Conservation (phyloP, 768 basidiomycete species). For the Psilocybe cubensis region DNA sequence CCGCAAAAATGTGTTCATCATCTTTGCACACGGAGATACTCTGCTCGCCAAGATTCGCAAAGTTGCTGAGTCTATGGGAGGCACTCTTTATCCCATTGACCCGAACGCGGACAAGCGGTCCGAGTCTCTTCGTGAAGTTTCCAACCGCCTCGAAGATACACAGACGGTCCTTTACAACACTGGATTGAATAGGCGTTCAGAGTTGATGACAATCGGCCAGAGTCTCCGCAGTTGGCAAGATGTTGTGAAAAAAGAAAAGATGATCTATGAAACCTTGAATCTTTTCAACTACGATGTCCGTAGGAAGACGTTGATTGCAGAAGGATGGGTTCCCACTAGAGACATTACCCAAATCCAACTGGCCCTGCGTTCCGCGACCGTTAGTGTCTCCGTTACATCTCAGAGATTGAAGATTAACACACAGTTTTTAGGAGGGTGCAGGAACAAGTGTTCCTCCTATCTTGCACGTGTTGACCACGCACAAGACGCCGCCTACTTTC, state of each 20-base stretch:
- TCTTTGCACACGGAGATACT: conserved; percentile 95
- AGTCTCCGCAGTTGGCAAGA: conserved; percentile 89
- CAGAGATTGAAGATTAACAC: background rate
- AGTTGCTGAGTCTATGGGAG: conserved; percentile 99
- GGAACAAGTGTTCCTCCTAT: conserved; percentile 93
- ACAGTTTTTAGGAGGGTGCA: conserved; percentile 71
- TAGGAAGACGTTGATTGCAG: conserved; percentile 93
- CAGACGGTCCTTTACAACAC: conserved; percentile 91
- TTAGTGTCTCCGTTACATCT: conserved; percentile 36
- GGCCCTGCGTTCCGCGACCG: conserved; percentile 86
- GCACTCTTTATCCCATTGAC: conserved; percentile 95
- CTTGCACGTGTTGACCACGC: conserved; percentile 85
- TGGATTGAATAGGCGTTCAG: conserved; percentile 75
- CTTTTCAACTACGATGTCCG: conserved; percentile 93
- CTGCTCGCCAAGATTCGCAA: conserved; percentile 96
- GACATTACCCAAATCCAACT: conserved; percentile 87
- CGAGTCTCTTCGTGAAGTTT: conserved; percentile 88
- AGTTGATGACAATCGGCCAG: conserved; percentile 86
- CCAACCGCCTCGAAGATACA: conserved; percentile 87
- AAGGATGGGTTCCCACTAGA: conserved; percentile 96
- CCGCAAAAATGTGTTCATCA: conserved; percentile 99
- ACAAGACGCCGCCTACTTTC: conserved; percentile 94
- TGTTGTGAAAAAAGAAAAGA: conserved; percentile 93
- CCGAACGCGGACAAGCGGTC: conserved; percentile 91
- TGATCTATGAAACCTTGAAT: conserved; percentile 95